Evolutionary conservation across 129 eudicot species (phyloP), one percentile per base, ranked within the genome.

Genomic region (Sambucus nigra): DNA sequence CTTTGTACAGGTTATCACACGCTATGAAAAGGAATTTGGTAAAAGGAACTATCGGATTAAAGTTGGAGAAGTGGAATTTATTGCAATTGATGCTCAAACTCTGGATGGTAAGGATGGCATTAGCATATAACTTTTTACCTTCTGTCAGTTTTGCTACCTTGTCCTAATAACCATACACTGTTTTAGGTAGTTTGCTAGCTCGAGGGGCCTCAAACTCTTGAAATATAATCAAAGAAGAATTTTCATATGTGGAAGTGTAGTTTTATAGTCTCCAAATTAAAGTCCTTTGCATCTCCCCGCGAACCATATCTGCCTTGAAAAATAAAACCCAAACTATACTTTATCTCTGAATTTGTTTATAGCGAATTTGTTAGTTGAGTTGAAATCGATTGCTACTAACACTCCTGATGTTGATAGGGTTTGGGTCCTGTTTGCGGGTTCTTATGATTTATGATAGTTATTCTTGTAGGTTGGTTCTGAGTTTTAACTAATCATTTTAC

Each of bases 11-110:
- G 86, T 86, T 48, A 59, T 82, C 44, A 64, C 60, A 42, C 94
- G 96, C 12, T 82, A 86, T 65, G 99, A 92, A 68, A 74, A 60
- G 59, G 79, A 25, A 59, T 92, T 92, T 44, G 96, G 99, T 57
- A 44, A 77, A 60, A 77, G 99, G 42, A 92, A 86, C 70, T 73
- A 82, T 60, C 56, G 47, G 28, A 76, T 82, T 44, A 77, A 76
- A 44, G 67, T 80, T 47, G 99, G 99, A 65, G 72, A 69, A 53
- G 86, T 86, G 55, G 94, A 92, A 59, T 92, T 92, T 74, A 52
- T 92, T 65, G 91, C 78, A 10, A 70, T 92, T 55, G 99, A 92
- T 77, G 84, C 95, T 54, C 96, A 92, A 71, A 72, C 96, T n/a
- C 22, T 86, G 48, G 99, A 86, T 72, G 99, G 96, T 86, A 77